Evolutionary conservation across 2,329 filamentous ascomycete species (phyloP), one percentile per base, ranked within the genome.

Genomic region (Exophiala mesophila): DNA sequence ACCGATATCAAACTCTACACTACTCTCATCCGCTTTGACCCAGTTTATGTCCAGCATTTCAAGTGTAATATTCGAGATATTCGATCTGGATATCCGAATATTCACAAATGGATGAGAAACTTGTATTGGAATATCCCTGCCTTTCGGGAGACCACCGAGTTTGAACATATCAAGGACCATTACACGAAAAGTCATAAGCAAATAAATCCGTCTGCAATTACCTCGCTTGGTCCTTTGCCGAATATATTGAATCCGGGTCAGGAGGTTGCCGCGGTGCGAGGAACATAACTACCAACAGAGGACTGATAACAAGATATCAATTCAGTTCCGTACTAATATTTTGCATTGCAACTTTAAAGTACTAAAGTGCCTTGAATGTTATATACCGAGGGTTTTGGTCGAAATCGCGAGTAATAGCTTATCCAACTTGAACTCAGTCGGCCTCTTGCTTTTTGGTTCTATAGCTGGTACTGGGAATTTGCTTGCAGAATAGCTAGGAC

Each of bases 31-130:
- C 74, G 80, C 2, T 84, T 84, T 50, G 82, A 86, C 52, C 66
- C 73, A 32, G 81, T 83, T 50, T 89, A 89, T 61, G 82, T 89
- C 46, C 81, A 85, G 60, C 81, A 89, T 64, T 90, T 90, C 72
- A 85, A 85, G 67, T 82, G 78, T 50, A 83, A 82, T 46, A 54
- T 80, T n/a, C 76, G 72, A 54, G 78, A 74, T 55, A 77, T 83
- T 43, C 66, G 78, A 2, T 69, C 78, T 51, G 75, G 81, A 52
- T 82, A 78, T 48, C 69, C 68, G 32, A 28, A 58, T 3, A 60
- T 73, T 24, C 62, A 72, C 45, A 56, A 59, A 16, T 73, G 69
- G 69, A 56, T 69, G 52, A 55, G 66, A 45, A 60, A 59, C 16
- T 47, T 73, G 15, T 73, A 72, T 46, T 71, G 66, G 59, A 59